Percentiles rank a stretch among this genome's conserved stretches.
Evolutionary conservation across 2,329 filamentous ascomycete species (phyloP).

Genomic region (Aurifilum marmelostoma): DNA sequence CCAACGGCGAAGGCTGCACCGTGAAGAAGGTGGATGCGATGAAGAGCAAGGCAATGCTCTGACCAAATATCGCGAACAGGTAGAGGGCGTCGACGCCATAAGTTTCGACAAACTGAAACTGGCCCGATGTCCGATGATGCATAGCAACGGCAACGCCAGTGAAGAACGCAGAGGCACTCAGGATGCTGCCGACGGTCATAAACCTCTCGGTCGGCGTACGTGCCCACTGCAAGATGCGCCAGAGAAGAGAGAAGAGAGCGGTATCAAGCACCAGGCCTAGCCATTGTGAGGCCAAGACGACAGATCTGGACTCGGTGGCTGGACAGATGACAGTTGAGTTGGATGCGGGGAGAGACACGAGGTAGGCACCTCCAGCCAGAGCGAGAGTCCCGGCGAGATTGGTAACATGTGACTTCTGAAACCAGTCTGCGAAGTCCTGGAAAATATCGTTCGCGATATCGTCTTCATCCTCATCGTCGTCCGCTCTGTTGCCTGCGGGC

Average conservation of each 20-base stretch:
- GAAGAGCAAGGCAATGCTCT: conserved; percentile 49
- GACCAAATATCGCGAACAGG: conserved; percentile 52
- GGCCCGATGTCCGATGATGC: conserved; percentile 16
- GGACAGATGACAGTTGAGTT: conserved; percentile 59
- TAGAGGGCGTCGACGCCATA: conserved; percentile 47
- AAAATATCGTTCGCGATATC: conserved; percentile 48
- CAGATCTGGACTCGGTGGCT: conserved; percentile 43
- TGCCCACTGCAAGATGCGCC: conserved; percentile 56
- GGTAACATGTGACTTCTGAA: conserved; percentile 46
- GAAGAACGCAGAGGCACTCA: conserved; percentile 46
- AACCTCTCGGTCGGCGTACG: conserved; percentile 52
- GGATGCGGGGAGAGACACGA: conserved; percentile 42
- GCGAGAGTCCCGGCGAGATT: conserved; percentile 42
- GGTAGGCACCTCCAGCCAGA: conserved; percentile 49
- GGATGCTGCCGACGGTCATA: conserved; percentile 47
- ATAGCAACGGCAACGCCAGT: conserved; percentile 44
- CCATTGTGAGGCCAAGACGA: conserved; percentile 47
- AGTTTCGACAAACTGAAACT: conserved; percentile 19
- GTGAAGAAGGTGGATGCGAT: conserved; percentile 51
- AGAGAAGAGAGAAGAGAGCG: conserved; percentile 50
- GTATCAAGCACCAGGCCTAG: conserved; percentile 51
- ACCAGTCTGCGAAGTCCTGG: conserved; percentile 53
- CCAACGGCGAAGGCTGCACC: conserved; percentile 50
- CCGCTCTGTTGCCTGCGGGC: conserved; percentile 33
- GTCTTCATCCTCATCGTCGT: conserved; percentile 42